Base-by-base conservation (phyloP, 2,329 filamentous ascomycete genomes). In the Juglanconis oblonga region DNA sequence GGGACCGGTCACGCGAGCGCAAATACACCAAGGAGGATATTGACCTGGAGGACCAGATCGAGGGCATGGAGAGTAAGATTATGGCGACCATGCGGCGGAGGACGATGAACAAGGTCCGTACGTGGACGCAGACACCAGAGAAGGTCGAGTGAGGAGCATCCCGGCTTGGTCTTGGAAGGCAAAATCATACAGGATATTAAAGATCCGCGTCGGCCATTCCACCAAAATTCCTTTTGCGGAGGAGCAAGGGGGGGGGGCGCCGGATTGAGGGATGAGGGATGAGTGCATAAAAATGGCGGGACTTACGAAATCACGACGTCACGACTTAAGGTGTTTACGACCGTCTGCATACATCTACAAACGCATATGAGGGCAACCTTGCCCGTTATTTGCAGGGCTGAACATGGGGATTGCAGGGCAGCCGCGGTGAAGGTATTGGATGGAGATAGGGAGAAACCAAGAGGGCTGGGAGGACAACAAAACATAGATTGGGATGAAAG, bases 61-160 rank as follows among this genome's bases (percentile, higher is more conserved):
- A 81, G 44, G 73, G 75, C 62, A 81, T 86, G 79, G 83, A 86
- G 70, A 76, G 73, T 62, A 78, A 84, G 50, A 85, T 86, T 65
- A 80, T 86, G 75, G 76, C 77, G 55, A 76, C 79, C 55, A 77
- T 86, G 74, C 76, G 83, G 31, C 79, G 82, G 72, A 76, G 80
- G 68, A 85, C 83, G 3, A 78, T 85, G 78, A 81, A 77, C 63
- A 85, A 82, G 71, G 76, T 78, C 31, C 74, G 79, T 55, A 85
- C 82, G 7, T 86, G 81, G 78, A 81, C 78, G 11, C 64, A 66
- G 52, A 51, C 52, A 44, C 55, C 62, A 7, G 59, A 64, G 36
- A 64, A 61, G 56, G 62, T 63, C 5, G 61, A 63, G 7, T 61
- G 42, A 57, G 48, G n/a, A 11, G 8, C 4, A 45, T 45, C 8